These are phyloP conservation scores for Phyllosticta citriasiana DNA, from an alignment of 2,329 filamentous ascomycete genomes.

Conservation along the genomic window DNA sequence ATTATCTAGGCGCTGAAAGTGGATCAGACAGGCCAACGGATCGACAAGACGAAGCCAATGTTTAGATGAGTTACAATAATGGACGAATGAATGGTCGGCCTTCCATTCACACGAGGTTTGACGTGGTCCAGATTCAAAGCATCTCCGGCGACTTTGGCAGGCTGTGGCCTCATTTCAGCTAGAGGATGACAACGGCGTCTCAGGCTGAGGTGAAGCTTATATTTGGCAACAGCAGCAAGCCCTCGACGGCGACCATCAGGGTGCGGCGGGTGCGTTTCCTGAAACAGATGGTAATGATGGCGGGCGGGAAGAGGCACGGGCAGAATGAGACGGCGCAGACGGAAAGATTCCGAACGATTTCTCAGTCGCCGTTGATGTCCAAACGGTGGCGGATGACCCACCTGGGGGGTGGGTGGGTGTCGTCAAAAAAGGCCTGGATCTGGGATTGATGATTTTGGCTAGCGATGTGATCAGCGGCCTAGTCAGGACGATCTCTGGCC, in stretches of 20 bases:
- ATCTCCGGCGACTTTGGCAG: neutral
- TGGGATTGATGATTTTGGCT: neutral
- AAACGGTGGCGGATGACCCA: neutral
- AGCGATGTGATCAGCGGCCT: neutral
- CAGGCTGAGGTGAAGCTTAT: neutral
- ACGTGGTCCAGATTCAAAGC: neutral
- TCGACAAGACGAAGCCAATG: neutral
- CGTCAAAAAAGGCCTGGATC: neutral
- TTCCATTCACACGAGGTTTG: neutral
- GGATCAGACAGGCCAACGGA: neutral
- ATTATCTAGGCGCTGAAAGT: neutral
- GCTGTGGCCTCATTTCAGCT: neutral
- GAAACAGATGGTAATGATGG: neutral
- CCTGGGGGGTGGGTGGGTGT: neutral
- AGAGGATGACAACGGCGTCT: neutral
- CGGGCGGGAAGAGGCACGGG: neutral
- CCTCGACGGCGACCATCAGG: neutral
- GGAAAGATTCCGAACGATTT: neutral
- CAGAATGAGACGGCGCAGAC: no score
- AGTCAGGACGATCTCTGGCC: neutral
- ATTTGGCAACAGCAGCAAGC: neutral
- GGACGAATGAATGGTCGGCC: neutral
- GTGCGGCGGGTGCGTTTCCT: neutral
- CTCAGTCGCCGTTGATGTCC: neutral
- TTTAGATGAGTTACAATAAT: neutral